phyloP scores from a whole-genome alignment of 2,329 filamentous ascomycete species.

The Ambrosiella beaveri region DNA sequence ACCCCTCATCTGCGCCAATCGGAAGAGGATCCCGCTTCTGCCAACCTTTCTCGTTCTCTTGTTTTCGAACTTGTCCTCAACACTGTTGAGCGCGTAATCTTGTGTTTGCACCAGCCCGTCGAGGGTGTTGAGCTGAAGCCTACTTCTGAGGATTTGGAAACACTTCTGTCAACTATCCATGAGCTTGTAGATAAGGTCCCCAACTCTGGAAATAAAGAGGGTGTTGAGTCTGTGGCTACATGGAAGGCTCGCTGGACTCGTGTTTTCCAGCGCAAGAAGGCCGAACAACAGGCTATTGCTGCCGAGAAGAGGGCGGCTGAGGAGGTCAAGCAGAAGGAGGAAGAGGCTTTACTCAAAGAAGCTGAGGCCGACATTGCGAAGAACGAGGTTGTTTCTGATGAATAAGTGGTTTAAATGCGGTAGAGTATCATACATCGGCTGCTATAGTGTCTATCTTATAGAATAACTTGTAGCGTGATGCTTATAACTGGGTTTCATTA shows the following conservation, averaged over 20 bases:
- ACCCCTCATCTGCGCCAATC: constrained; percentile 30
- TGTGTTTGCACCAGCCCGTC: constrained; percentile 7
- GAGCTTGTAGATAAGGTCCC: constrained; percentile 57
- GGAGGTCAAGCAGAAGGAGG: constrained; percentile 12
- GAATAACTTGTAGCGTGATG: too few species aligned
- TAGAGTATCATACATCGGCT: too few species aligned
- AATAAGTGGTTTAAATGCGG: neutral
- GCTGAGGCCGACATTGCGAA: constrained; percentile 16
- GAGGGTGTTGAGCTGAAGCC: constrained; percentile 8
- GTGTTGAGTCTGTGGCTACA: constrained; percentile 33
- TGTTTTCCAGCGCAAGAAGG: constrained; percentile 64
- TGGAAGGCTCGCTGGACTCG: constrained; percentile 81
- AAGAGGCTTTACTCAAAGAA: constrained; percentile 20
- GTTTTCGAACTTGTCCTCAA: constrained; percentile 81
- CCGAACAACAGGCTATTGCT: constrained; percentile 61
- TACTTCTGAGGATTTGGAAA: constrained; percentile 17
- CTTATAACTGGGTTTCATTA: neutral
- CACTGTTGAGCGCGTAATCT: constrained; percentile 41
- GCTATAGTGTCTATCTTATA: too few species aligned
- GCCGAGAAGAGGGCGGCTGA: constrained; percentile 5
- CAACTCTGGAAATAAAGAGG: constrained; percentile 37
- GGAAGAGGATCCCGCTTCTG: constrained; percentile 36
- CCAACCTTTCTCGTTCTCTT: constrained; percentile 53
- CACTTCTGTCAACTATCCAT: constrained; percentile 32
- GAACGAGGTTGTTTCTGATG: neutral